Evolutionary conservation across 441 rosid species (phyloP).

Genomic region (Pelargonium cotyledonis): DNA sequence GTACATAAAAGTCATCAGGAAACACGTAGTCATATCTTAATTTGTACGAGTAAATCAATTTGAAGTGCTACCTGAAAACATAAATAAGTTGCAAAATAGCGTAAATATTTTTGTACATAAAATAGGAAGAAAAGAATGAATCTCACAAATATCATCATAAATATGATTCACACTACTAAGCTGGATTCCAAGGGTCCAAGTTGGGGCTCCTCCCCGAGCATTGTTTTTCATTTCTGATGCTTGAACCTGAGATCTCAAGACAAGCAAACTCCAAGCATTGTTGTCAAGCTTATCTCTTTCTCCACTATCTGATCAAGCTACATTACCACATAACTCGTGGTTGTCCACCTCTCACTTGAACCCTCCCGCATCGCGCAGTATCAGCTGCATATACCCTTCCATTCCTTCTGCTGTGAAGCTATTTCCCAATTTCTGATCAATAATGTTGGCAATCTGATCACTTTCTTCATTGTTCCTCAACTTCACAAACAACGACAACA

Average conservation of each 20-base stretch:
- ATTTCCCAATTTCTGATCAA: conserved; percentile 50
- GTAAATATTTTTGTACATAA: not conserved
- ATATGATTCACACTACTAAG: conserved; percentile 7
- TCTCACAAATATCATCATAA: not conserved
- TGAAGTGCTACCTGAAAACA: no score
- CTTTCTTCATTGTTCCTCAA: conserved; percentile 40
- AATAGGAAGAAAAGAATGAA: not conserved
- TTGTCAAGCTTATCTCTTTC: conserved; percentile 59
- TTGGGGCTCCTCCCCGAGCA: conserved; percentile 66
- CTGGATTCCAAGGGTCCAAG: conserved; percentile 56
- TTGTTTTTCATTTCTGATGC: no score
- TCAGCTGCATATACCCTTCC: conserved; percentile 47
- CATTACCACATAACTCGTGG: conserved; percentile 44
- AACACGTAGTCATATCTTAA: no score
- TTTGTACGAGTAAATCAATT: no score
- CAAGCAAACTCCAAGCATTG: no score
- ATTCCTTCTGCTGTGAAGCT: conserved; percentile 63
- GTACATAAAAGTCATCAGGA: no score
- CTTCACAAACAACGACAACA: conserved; percentile 29
- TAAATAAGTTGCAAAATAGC: not conserved
- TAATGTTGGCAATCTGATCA: not conserved
- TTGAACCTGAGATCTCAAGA: no score
- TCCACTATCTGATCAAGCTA: conserved; percentile 53
- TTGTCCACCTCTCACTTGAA: conserved; percentile 57
- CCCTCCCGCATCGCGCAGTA: conserved; percentile 39